phyloP scores from a whole-genome alignment of 2,329 filamentous ascomycete genomes.

The Teratosphaeria epicoccoides region DNA sequence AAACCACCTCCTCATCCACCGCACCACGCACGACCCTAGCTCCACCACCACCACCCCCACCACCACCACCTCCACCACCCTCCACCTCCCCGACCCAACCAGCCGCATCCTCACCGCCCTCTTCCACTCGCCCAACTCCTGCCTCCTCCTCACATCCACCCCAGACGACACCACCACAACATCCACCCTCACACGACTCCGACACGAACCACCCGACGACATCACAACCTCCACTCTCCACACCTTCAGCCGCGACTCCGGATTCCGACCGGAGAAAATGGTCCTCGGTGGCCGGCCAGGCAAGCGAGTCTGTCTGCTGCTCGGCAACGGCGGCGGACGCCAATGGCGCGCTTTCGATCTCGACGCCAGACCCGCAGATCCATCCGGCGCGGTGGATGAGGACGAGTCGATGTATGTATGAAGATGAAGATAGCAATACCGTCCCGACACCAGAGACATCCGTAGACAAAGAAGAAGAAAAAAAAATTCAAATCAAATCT shows the following conservation, averaged over 20 bases:
- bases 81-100: background rate
- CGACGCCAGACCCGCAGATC: background rate
- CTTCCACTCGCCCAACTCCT: slow-evolving; percentile 1
- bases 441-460: background rate
- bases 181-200: slow-evolving; percentile 6
- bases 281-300: slow-evolving; percentile 47
- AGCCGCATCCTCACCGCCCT: slow-evolving; percentile 2
- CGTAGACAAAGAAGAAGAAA: background rate
- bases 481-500: background rate
- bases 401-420: background rate
- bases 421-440: background rate
- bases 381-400: background rate
- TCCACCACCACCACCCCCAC: background rate
- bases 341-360: slow-evolving; percentile 49
- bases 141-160: background rate
- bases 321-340: slow-evolving; percentile 41
- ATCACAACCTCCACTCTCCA: slow-evolving; percentile 10
- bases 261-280: slow-evolving; percentile 40
- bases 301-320: slow-evolving; percentile 42
- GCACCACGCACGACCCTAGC: background rate
- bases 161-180: background rate
- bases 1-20: background rate
- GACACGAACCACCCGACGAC: slow-evolving; percentile 36
- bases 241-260: slow-evolving; percentile 1
- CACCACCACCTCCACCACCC: background rate